Evolutionary conservation across 208 protist genomes (phyloP).

Genomic region (Trypanosoma vivax): DNA sequence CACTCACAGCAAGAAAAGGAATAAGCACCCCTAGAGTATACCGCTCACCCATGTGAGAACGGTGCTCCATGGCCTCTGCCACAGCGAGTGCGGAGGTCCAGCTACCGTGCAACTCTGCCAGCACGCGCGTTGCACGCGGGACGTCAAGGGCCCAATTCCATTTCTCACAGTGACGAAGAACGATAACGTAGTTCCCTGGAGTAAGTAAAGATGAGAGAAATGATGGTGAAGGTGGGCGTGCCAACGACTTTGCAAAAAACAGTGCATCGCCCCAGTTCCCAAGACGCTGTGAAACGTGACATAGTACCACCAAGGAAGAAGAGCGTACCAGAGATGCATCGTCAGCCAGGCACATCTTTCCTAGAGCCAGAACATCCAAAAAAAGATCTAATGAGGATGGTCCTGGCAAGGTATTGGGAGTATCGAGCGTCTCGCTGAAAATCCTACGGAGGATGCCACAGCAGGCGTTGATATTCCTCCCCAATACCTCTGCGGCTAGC

Average conservation of each 20-base stretch:
- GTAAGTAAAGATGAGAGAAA: slow-evolving; percentile 71
- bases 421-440: slow-evolving; percentile 42
- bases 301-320: slow-evolving; percentile 63
- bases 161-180: slow-evolving; percentile 32
- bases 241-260: slow-evolving; percentile 39
- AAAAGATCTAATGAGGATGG: slow-evolving; percentile 14
- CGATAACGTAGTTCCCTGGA: slow-evolving; percentile 35
- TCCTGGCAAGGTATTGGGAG: background rate
- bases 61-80: slow-evolving; percentile 52
- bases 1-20: slow-evolving; percentile 63
- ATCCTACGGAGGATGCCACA: slow-evolving; percentile 69
- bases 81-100: slow-evolving; percentile 59
- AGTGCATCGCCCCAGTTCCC: slow-evolving; percentile 67
- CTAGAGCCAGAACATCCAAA: slow-evolving; percentile 40
- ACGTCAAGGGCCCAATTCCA: slow-evolving; percentile 56
- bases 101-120: slow-evolving; percentile 56
- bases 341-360: slow-evolving; percentile 30
- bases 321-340: slow-evolving; percentile 44
- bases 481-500: slow-evolving; percentile 38
- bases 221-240: slow-evolving; percentile 44
- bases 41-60: slow-evolving; percentile 49
- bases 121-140: slow-evolving; percentile 49
- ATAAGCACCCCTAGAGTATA: slow-evolving; percentile 75
- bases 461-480: slow-evolving; percentile 76
- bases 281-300: slow-evolving; percentile 67